Conservation (phyloP, 768 basidiomycete genomes). For the Leccinellum albellum region DNA sequence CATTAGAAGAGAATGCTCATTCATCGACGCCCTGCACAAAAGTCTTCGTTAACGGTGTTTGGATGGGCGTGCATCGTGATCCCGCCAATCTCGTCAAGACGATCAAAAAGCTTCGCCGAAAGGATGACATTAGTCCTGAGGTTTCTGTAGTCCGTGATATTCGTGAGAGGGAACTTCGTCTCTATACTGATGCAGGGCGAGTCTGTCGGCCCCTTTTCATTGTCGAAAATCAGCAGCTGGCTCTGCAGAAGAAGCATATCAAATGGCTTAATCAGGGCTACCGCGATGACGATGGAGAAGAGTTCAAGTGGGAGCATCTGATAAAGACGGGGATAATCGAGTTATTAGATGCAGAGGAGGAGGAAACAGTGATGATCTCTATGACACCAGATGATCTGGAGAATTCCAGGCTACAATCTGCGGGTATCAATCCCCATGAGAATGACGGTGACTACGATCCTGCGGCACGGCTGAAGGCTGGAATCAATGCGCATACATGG, state of each 20-base stretch:
- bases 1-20: slow-evolving; percentile 89
- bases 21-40: slow-evolving; percentile 84
- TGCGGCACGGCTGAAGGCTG: slow-evolving; percentile 82
- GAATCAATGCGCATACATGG: slow-evolving; percentile 85
- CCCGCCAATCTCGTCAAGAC: slow-evolving; percentile 90
- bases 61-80: slow-evolving; percentile 98
- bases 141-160: slow-evolving; percentile 98
- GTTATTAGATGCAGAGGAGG: slow-evolving; percentile 95
- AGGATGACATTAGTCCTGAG: slow-evolving; percentile 93
- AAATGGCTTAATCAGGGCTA: slow-evolving; percentile 59
- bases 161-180: slow-evolving; percentile 86
- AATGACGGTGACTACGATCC: slow-evolving; percentile 78
- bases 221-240: slow-evolving; percentile 86
- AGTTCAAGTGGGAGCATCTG: slow-evolving; percentile 81
- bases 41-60: slow-evolving; percentile 98
- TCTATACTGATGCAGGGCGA: slow-evolving; percentile 96
- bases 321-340: slow-evolving; percentile 89
- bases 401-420: slow-evolving; percentile 66
- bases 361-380: slow-evolving; percentile 99
- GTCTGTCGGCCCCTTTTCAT: slow-evolving; percentile 97
- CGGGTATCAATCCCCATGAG: slow-evolving; percentile 52
- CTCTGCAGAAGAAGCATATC: slow-evolving; percentile 81
- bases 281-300: slow-evolving; percentile 54
- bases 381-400: slow-evolving; percentile 98
- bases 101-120: slow-evolving; percentile 86